Evolutionary conservation across 306 rosid species (phyloP).

Genomic region (Glycyrrhiza uralensis): DNA sequence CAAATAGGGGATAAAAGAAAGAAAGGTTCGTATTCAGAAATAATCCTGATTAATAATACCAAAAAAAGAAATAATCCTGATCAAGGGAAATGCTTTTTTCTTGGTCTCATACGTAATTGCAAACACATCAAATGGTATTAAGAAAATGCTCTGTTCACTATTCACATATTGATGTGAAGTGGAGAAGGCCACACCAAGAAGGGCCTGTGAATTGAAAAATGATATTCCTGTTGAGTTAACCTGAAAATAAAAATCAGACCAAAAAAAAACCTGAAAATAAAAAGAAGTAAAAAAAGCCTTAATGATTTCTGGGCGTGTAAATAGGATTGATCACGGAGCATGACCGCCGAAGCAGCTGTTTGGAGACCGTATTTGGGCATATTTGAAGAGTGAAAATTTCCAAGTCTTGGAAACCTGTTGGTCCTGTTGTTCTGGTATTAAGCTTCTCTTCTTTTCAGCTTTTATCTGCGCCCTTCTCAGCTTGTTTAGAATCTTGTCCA

Average conservation of each 20-base stretch:
- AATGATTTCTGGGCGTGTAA: not conserved
- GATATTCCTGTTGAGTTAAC: not conserved
- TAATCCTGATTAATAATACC: not conserved
- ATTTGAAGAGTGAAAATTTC: slow-evolving; percentile 31
- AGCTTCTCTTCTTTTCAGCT: slow-evolving; percentile 74
- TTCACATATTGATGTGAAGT: not conserved
- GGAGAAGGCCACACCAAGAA: not conserved
- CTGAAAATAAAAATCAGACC: too few relatives aligned
- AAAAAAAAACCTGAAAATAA: too few relatives aligned
- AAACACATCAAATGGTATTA: not conserved
- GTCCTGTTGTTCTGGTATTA: slow-evolving; percentile 12
- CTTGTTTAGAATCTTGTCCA: slow-evolving; percentile 77
- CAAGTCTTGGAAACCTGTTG: slow-evolving; percentile 26
- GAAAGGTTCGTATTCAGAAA: not conserved
- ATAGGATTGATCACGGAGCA: slow-evolving; percentile 12
- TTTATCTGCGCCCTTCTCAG: slow-evolving; percentile 67
- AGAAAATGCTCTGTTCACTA: not conserved
- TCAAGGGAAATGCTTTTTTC: not conserved
- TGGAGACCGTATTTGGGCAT: slow-evolving; percentile 27
- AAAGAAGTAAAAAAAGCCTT: not conserved
- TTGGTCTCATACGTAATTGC: not conserved
- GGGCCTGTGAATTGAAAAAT: slow-evolving; percentile 12
- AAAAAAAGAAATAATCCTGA: not conserved
- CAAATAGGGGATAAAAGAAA: not conserved
- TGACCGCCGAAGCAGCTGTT: slow-evolving; percentile 33